Percentiles rank a stretch among this genome's conserved stretches.
Evolutionary conservation across 2,329 filamentous ascomycete genomes (phyloP).

Genomic region (Diaporthe destruens): DNA sequence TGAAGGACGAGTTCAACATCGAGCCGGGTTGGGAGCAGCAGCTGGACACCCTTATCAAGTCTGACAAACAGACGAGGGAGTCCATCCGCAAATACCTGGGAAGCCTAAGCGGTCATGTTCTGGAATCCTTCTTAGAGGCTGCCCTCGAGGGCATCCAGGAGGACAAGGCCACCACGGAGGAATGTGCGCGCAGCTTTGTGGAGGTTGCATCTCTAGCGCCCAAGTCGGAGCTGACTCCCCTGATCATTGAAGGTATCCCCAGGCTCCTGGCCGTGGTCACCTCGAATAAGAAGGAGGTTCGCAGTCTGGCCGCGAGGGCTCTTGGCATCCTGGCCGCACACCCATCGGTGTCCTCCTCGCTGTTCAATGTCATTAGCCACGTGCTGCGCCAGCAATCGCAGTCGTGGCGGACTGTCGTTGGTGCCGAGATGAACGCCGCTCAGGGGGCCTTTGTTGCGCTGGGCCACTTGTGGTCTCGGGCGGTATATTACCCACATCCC

Average conservation of each 20-base stretch:
- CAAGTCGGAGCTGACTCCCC: slow-evolving; percentile 37
- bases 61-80: slow-evolving; percentile 74
- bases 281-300: slow-evolving; percentile 78
- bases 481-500: slow-evolving; percentile 55
- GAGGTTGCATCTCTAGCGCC: slow-evolving; percentile 66
- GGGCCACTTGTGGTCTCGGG: slow-evolving; percentile 58
- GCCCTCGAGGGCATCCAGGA: slow-evolving; percentile 69
- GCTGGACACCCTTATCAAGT: slow-evolving; percentile 78
- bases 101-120: slow-evolving; percentile 52
- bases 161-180: slow-evolving; percentile 58
- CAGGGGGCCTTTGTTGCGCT: slow-evolving; percentile 63
- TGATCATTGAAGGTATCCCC: slow-evolving; percentile 63
- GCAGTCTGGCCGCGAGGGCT: slow-evolving; percentile 75
- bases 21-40: slow-evolving; percentile 89
- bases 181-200: slow-evolving; percentile 65
- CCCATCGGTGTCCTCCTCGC: slow-evolving; percentile 48
- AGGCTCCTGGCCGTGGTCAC: slow-evolving; percentile 70
- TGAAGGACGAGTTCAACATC: slow-evolving; percentile 63
- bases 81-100: slow-evolving; percentile 68
- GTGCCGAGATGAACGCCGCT: slow-evolving; percentile 58
- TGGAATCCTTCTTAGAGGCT: slow-evolving; percentile 63
- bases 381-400: slow-evolving; percentile 64
- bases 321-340: slow-evolving; percentile 85
- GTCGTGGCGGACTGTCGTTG: slow-evolving; percentile 65
- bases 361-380: slow-evolving; percentile 49